These are phyloP conservation scores for Volvox africanus DNA, from an alignment of 139 green algal species.

Conservation along the genomic window DNA sequence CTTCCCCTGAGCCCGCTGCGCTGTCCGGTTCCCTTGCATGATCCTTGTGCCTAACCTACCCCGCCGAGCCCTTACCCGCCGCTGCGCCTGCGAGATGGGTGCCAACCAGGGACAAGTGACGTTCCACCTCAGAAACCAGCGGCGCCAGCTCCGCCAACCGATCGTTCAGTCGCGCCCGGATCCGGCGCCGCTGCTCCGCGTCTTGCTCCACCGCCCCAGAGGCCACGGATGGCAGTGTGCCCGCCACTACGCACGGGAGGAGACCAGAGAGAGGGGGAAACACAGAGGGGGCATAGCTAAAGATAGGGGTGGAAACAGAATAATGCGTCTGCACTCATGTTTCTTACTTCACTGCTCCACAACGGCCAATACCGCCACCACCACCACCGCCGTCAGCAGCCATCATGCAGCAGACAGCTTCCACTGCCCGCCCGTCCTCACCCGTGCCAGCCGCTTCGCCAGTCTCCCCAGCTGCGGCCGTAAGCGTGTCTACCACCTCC, in stretches of 20 bases:
- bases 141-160: slow-evolving; percentile 45
- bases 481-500: slow-evolving; percentile 45
- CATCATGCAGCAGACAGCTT: too few species aligned
- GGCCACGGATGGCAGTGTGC: slow-evolving; percentile 2
- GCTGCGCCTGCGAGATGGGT: slow-evolving; percentile 8
- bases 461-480: slow-evolving; percentile 13
- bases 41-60: not conserved
- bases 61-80: not conserved
- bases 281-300: not conserved
- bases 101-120: slow-evolving; percentile 44
- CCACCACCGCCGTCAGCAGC: too few species aligned
- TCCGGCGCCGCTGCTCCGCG: slow-evolving; percentile 43
- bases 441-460: not conserved
- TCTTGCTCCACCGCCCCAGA: slow-evolving; percentile 35
- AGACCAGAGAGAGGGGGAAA: not conserved
- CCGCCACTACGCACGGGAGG: not conserved
- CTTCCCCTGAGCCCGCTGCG: too few species aligned
- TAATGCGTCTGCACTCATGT: too few species aligned
- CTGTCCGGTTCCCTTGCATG: not conserved
- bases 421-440: not conserved
- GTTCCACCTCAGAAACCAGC: slow-evolving; percentile 60
- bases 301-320: not conserved
- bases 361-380: too few species aligned
- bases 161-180: slow-evolving; percentile 20
- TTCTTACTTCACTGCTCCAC: too few species aligned